These are phyloP conservation scores for Penicillium maclennaniae DNA, from an alignment of 495 filamentous ascomycete genomes.

Conservation along the genomic window DNA sequence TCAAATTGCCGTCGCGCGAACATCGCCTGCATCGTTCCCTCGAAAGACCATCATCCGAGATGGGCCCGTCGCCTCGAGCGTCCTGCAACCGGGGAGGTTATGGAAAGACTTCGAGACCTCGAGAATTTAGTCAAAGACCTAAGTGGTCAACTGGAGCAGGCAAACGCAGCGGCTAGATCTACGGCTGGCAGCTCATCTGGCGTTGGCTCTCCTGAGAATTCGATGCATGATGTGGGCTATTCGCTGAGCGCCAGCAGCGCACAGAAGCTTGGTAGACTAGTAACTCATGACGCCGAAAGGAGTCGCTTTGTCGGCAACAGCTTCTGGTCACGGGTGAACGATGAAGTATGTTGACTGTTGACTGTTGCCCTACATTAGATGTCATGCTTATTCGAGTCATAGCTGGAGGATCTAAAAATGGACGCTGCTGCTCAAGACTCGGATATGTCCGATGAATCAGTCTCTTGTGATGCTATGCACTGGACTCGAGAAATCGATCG, in stretches of 20 bases:
- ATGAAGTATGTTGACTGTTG: conserved; percentile 45
- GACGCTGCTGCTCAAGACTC: conserved; percentile 30
- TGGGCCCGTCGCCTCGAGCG: conserved; percentile 49
- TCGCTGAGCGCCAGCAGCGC: conserved; percentile 6
- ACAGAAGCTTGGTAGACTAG: conserved; percentile 37
- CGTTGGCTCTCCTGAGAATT: conserved; percentile 16
- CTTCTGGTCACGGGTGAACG: conserved; percentile 52
- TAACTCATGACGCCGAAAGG: conserved; percentile 36
- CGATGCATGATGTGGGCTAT: conserved; percentile 1
- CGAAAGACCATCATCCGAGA: conserved; percentile 42
- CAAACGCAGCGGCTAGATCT: conserved; percentile 21
- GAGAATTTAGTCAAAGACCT: conserved; percentile 56
- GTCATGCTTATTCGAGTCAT: neutral
- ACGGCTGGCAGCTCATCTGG: conserved; percentile 11
- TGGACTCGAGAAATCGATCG: conserved; percentile 38
- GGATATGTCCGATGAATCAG: conserved; percentile 40
- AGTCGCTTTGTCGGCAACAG: conserved; percentile 49
- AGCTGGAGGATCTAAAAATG: conserved; percentile 45
- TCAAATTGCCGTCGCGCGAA: conserved; percentile 61
- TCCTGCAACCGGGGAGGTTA: conserved; percentile 37
- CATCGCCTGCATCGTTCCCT: conserved; percentile 53
- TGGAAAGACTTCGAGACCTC: conserved; percentile 50
- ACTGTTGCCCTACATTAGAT: neutral
- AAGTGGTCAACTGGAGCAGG: conserved; percentile 47
- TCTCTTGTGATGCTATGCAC: conserved; percentile 18